Percentiles rank a stretch among this genome's conserved stretches.
These are phyloP conservation scores for Penicillium desertorum DNA, from an alignment of 495 filamentous ascomycete species.

Conservation along the genomic window DNA sequence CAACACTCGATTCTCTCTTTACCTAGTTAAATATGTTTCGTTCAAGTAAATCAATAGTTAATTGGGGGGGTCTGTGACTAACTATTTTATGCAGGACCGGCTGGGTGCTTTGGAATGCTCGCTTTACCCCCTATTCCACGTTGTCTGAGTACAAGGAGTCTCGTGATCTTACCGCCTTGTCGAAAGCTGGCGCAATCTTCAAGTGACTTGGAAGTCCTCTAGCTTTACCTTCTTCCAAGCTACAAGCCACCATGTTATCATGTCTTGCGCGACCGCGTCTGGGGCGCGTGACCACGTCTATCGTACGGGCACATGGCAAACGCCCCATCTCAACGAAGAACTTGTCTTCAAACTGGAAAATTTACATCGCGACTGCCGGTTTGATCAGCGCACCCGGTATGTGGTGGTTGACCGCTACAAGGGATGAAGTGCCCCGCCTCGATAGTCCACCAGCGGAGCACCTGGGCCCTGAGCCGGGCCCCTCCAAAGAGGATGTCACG, in stretches of 20 bases:
- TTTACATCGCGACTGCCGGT: slow-evolving; percentile 14
- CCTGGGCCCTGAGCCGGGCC: slow-evolving; percentile 14
- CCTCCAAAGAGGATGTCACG: slow-evolving; percentile 29
- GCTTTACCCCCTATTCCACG: background rate
- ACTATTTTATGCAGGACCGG: background rate
- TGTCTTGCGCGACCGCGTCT: slow-evolving; percentile 16
- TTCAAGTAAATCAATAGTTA: too few relatives aligned
- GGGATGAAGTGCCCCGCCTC: slow-evolving; percentile 25
- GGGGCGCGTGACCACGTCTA: slow-evolving; percentile 16
- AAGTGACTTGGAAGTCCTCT: background rate
- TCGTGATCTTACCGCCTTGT: background rate
- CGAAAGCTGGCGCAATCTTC: background rate
- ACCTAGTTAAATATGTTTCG: background rate
- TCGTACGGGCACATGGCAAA: slow-evolving; percentile 2
- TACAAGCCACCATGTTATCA: slow-evolving; percentile 4
- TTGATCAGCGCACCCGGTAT: slow-evolving; percentile 21
- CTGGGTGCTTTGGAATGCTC: background rate
- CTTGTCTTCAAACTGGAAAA: slow-evolving; percentile 13
- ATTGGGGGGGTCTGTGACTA: background rate
- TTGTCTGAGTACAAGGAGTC: background rate
- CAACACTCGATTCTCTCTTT: background rate
- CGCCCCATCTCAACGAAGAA: slow-evolving; percentile 17
- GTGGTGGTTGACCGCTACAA: slow-evolving; percentile 25
- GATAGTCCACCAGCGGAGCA: slow-evolving; percentile 18
- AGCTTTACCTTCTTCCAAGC: background rate